Conservation (phyloP, 164 flowering plant genomes). For the Dillenia suffruticosa region DNA sequence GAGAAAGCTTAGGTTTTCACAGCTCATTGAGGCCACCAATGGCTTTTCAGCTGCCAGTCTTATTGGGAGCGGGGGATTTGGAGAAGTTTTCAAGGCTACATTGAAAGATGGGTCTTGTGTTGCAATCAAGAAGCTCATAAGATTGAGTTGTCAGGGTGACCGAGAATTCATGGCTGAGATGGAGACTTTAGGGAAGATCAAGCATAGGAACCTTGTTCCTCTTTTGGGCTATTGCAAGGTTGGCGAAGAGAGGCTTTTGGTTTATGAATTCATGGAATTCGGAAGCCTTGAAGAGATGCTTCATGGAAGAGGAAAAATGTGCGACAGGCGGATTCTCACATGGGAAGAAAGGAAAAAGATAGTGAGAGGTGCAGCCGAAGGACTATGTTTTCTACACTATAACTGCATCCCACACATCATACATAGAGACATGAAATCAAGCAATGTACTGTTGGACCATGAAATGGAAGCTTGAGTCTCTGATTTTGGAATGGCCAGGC, state of each 20-base stretch:
- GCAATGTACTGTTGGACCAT: constrained; percentile 63
- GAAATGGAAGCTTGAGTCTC: constrained; percentile 71
- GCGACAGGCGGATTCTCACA: constrained; percentile 34
- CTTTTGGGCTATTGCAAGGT: constrained; percentile 69
- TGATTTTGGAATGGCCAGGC: constrained; percentile 79
- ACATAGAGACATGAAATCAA: constrained; percentile 74
- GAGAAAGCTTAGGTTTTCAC: constrained; percentile 60
- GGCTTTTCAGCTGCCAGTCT: constrained; percentile 70
- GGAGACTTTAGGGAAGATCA: constrained; percentile 77
- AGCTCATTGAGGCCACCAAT: constrained; percentile 66
- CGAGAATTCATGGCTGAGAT: constrained; percentile 80
- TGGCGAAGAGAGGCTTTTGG: constrained; percentile 70
- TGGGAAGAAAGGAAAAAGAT: constrained; percentile 81
- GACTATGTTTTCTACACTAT: constrained; percentile 69
- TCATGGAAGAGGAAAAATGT: constrained; percentile 31
- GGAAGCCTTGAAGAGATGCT: constrained; percentile 77
- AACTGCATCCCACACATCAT: constrained; percentile 75
- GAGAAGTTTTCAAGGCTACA: constrained; percentile 67
- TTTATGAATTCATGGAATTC: constrained; percentile 65
- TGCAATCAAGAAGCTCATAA: constrained; percentile 64
- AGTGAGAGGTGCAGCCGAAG: constrained; percentile 65
- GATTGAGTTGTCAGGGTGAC: constrained; percentile 62
- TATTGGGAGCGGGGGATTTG: constrained; percentile 70
- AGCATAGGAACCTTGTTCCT: constrained; percentile 63
- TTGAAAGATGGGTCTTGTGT: constrained; percentile 69